Percentiles rank a stretch among this genome's conserved stretches.
Evolutionary conservation across 1,139 yeast genomes (phyloP).

Genomic region (Candida sanyaensis): DNA sequence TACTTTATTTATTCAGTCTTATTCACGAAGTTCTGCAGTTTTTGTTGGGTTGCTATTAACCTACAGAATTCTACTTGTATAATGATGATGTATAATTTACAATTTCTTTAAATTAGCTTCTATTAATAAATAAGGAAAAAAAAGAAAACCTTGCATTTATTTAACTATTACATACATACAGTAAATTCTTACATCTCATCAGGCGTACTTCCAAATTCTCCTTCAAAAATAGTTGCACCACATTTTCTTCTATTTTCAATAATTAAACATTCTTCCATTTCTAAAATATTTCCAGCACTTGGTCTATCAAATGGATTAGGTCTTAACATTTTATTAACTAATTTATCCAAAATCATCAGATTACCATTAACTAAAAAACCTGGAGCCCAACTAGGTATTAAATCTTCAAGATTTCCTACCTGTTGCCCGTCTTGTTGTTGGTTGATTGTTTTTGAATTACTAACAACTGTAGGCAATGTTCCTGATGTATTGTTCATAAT

Average conservation of each 20-base stretch:
- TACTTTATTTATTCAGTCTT: too few species aligned
- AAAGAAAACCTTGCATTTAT: too few species aligned
- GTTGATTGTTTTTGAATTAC: background rate
- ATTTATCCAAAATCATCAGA: slow-evolving; percentile 68
- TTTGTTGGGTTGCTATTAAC: too few species aligned
- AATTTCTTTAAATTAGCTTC: too few species aligned
- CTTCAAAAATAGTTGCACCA: slow-evolving; percentile 95
- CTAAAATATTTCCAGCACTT: slow-evolving; percentile 67
- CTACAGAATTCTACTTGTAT: too few species aligned
- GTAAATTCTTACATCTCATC: slow-evolving; percentile 9
- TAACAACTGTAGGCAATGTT: background rate
- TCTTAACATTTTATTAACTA: slow-evolving; percentile 86
- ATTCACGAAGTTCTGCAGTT: too few species aligned
- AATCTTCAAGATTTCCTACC: slow-evolving; percentile 21
- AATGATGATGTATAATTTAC: too few species aligned
- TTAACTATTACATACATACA: too few species aligned
- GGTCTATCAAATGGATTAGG: slow-evolving; percentile 88
- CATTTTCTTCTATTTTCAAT: slow-evolving; percentile 86
- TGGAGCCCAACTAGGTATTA: slow-evolving; percentile 82
- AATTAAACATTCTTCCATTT: slow-evolving; percentile 69
- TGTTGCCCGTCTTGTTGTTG: background rate
- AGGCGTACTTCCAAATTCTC: slow-evolving; percentile 69
- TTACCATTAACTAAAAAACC: slow-evolving; percentile 71
- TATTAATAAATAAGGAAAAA: too few species aligned
- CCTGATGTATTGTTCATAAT: background rate